Evolutionary conservation across 176 grass and related monocot genomes (phyloP).

Genomic region (Eragrostis nindensis): DNA sequence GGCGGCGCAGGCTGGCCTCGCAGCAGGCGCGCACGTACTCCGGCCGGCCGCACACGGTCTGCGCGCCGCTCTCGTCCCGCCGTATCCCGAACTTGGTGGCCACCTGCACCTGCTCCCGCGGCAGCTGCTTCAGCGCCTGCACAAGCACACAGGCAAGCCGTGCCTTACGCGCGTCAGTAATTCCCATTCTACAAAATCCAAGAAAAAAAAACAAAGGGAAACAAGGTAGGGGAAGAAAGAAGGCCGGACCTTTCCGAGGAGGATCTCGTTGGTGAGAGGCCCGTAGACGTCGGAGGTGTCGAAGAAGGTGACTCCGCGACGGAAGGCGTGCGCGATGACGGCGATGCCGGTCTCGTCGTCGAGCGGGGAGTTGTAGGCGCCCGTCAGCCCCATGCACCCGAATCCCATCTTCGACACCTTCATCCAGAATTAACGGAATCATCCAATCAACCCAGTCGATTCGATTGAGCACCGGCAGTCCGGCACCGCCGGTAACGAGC

Average conservation of each 20-base stretch:
- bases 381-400: constrained; percentile 69
- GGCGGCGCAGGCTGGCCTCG: constrained; percentile 71
- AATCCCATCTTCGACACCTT: constrained; percentile 90
- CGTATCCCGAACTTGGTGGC: constrained; percentile 78
- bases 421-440: background rate
- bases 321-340: constrained; percentile 74
- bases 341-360: constrained; percentile 55
- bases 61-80: background rate
- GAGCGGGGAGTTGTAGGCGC: constrained; percentile 58
- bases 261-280: constrained; percentile 65
- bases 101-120: constrained; percentile 70
- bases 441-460: background rate
- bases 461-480: background rate
- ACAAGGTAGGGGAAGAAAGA: too few species aligned
- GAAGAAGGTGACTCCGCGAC: constrained; percentile 77
- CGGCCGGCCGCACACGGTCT: constrained; percentile 47
- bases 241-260: constrained; percentile 89
- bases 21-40: constrained; percentile 74
- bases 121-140: constrained; percentile 79
- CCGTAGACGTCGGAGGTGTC: constrained; percentile 85
- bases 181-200: too few species aligned
- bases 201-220: too few species aligned
- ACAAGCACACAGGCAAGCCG: background rate
- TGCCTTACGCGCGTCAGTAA: too few species aligned
- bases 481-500: too few species aligned